Evolutionary conservation across 768 basidiomycete species (phyloP).

Genomic region (Boletus pseudo-olivaceus): DNA sequence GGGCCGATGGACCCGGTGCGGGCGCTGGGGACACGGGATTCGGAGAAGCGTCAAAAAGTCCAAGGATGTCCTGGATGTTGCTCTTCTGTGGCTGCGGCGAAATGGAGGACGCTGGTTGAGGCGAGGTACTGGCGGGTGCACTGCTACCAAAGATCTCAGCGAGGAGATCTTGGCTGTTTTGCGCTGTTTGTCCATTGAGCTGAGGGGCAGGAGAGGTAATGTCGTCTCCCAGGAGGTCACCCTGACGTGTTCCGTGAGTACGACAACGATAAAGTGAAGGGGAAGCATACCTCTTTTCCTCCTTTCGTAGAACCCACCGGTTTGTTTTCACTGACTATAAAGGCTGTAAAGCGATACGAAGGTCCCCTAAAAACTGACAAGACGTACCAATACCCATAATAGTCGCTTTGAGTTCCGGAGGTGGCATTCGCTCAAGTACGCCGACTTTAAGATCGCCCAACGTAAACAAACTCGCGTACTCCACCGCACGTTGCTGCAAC

Average conservation of each 20-base stretch:
- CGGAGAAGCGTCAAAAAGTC: constrained; percentile 67
- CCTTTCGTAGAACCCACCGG: constrained; percentile 88
- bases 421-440: constrained; percentile 97
- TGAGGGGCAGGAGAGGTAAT: constrained; percentile 40
- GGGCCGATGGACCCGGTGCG: constrained; percentile 8
- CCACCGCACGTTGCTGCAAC: constrained; percentile 92
- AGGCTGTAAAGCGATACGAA: constrained; percentile 2
- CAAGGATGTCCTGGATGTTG: constrained; percentile 86
- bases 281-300: constrained; percentile 59
- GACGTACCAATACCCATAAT: constrained; percentile 85
- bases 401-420: constrained; percentile 95
- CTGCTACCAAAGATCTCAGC: constrained; percentile 85
- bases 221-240: constrained; percentile 86
- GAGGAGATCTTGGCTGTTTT: constrained; percentile 81
- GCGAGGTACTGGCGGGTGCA: constrained; percentile 28
- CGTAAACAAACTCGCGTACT: constrained; percentile 84
- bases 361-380: background rate
- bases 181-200: constrained; percentile 41
- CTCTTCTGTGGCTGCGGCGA: constrained; percentile 48
- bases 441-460: constrained; percentile 75
- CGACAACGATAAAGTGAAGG: background rate
- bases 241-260: constrained; percentile 27
- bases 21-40: constrained; percentile 27
- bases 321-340: constrained; percentile 88
- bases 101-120: constrained; percentile 37